Base-by-base conservation (phyloP, 495 filamentous ascomycete genomes). In the Tetracladium setigerum region DNA sequence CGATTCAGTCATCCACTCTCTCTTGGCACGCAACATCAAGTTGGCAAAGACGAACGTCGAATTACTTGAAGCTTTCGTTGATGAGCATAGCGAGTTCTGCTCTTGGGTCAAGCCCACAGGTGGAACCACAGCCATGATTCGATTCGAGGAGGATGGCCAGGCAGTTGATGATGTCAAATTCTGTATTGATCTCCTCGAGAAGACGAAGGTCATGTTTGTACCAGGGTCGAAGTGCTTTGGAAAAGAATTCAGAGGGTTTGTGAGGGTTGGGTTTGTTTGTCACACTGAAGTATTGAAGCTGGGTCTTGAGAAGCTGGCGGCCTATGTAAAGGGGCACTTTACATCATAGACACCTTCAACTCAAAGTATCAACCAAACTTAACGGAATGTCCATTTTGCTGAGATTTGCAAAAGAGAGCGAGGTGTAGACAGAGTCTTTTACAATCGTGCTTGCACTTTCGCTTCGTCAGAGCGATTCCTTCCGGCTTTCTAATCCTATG, bases 41-140 rank as follows among this genome's bases (percentile, higher is more conserved):
- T 71, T 95, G 2, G 89, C 84, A 10, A 77, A 71, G 49, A 79
- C 67, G 1, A 95, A 95, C 57, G 50, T 92, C 12, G 74, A 64
- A 5, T 54, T 89, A 11, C 63, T 95, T 14, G 78, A 81, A 33
- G 71, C 66, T 4, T 94, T 89, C 50, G 72, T 95, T 14, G 69
- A 78, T 17, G 66, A 74, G 22, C 74, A 89, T 52, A 67, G 76
- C 16, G 72, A 71, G 60, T 71, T 76, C 1, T 88, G 80, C 54
- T 63, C 62, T 0, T 91, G 87, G 84, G 69, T 79, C 4, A 86
- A 78, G 60, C 89, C 89, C 8, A 81, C 79, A 13, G 88, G 85
- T 2, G 89, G 89, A 0, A 95, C 89, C 2, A 94, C 85, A 4
- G 86, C 85, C 1, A 83, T 95, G 55, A 71, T 95, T 17, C 79